Conservation (phyloP, 108 stramenopile genomes). For the Nannochloropsis salina region DNA sequence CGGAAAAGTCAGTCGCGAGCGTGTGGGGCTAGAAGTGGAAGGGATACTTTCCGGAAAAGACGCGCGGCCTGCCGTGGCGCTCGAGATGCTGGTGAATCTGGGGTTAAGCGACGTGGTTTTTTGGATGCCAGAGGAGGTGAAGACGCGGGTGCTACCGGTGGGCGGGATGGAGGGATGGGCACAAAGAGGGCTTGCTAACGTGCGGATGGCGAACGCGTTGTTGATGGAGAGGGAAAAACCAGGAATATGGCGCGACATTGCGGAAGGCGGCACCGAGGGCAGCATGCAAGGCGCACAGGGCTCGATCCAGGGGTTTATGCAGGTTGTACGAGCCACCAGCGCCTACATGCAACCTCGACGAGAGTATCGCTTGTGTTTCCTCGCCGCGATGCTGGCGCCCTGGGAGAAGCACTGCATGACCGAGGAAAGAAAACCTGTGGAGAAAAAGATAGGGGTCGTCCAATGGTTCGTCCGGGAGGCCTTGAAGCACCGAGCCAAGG, state of each 20-base stretch:
- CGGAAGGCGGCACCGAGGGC: neutral
- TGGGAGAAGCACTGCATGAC: neutral
- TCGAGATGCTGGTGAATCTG: conserved; percentile 1
- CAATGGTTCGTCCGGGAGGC: conserved; percentile 14
- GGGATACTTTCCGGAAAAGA: neutral
- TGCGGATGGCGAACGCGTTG: neutral
- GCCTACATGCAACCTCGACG: conserved; percentile 19
- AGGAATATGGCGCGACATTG: neutral
- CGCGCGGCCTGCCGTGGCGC: neutral
- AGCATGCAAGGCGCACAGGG: neutral
- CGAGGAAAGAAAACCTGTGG: neutral
- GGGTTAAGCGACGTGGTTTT: conserved; percentile 5
- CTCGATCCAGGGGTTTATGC: neutral
- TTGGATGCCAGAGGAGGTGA: conserved; percentile 19
- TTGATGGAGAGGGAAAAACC: neutral
- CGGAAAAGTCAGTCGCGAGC: neutral
- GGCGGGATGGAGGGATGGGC: neutral
- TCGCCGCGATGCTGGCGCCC: neutral
- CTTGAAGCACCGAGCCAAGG: neutral
- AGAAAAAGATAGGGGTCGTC: neutral
- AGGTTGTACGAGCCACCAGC: neutral
- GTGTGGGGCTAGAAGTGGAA: neutral
- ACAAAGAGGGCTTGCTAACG: neutral
- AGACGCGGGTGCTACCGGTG: neutral
- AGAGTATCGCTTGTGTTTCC: neutral